Evolutionary conservation across 2,329 filamentous ascomycete genomes (phyloP).

Genomic region (Alternaria sp.): DNA sequence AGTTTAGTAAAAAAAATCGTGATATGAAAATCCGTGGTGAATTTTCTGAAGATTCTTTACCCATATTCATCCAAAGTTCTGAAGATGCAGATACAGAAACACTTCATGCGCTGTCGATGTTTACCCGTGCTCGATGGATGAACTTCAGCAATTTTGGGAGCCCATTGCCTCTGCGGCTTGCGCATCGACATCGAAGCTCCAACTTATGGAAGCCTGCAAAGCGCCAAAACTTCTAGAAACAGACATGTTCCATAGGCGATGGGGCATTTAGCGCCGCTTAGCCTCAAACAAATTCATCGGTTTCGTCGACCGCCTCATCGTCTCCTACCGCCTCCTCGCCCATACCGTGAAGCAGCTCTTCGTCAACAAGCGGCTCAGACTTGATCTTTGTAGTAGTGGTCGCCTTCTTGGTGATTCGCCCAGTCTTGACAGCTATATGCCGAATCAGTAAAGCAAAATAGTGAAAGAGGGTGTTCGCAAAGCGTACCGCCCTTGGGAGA

Average conservation of each 20-base stretch:
- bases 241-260: too few relatives aligned
- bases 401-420: slow-evolving; percentile 30
- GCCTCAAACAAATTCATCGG: neutral
- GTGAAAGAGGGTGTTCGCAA: too few relatives aligned
- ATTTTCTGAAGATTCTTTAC: neutral
- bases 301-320: neutral
- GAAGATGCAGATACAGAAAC: neutral
- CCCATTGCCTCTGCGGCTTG: neutral
- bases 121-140: neutral
- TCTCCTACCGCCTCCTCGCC: neutral
- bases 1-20: neutral
- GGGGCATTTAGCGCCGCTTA: too few relatives aligned
- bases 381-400: slow-evolving; percentile 18
- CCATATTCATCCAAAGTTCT: neutral
- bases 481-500: slow-evolving; percentile 4
- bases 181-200: neutral
- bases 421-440: slow-evolving; percentile 5
- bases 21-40: neutral
- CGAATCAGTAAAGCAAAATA: neutral
- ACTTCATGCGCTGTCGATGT: neutral
- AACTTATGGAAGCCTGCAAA: neutral
- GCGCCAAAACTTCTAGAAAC: too few relatives aligned
- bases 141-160: neutral
- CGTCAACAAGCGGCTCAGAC: neutral
- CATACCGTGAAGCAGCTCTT: neutral